Conservation (phyloP, 768 basidiomycete species). For the Astraeus odoratus region DNA sequence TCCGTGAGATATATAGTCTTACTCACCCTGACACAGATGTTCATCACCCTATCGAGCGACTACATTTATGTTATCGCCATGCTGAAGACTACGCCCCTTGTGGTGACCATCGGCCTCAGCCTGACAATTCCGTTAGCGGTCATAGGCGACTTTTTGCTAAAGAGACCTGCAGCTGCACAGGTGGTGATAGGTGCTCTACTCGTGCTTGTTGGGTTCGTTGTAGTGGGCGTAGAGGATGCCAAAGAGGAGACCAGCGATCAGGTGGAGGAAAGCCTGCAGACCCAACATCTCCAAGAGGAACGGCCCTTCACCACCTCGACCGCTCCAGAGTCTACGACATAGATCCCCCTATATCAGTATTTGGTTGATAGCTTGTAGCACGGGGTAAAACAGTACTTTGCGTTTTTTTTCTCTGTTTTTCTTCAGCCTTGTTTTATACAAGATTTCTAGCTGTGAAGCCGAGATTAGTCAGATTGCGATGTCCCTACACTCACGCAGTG, state of each 20-base stretch:
- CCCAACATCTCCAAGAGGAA: constrained; percentile 6
- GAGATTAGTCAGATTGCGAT: too few relatives aligned
- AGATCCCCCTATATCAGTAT: background rate
- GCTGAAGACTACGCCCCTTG: constrained; percentile 93
- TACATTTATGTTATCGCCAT: constrained; percentile 85
- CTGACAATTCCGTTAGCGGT: constrained; percentile 93
- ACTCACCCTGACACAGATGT: constrained; percentile 47
- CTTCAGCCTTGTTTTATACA: too few relatives aligned
- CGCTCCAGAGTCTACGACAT: constrained; percentile 3
- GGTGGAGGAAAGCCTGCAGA: constrained; percentile 2
- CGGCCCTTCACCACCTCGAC: background rate
- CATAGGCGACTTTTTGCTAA: constrained; percentile 66
- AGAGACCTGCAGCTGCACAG: constrained; percentile 47
- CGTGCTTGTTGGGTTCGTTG: constrained; percentile 73
- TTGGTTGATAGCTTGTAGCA: too few relatives aligned
- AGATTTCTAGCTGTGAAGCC: too few relatives aligned
- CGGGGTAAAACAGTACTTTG: too few relatives aligned
- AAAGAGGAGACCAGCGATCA: constrained; percentile 28
- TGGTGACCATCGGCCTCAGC: constrained; percentile 88
- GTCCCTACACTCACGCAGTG: too few relatives aligned
- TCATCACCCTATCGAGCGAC: constrained; percentile 77
- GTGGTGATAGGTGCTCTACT: constrained; percentile 70
- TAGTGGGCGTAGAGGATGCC: constrained; percentile 54
- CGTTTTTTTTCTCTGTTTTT: too few relatives aligned
- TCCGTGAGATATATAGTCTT: background rate